A percentile compares a stretch with the other conserved stretches of the same genome.
Evolutionary conservation across 1,139 yeast species (phyloP).

Genomic region (Suhomyces bokatorum): DNA sequence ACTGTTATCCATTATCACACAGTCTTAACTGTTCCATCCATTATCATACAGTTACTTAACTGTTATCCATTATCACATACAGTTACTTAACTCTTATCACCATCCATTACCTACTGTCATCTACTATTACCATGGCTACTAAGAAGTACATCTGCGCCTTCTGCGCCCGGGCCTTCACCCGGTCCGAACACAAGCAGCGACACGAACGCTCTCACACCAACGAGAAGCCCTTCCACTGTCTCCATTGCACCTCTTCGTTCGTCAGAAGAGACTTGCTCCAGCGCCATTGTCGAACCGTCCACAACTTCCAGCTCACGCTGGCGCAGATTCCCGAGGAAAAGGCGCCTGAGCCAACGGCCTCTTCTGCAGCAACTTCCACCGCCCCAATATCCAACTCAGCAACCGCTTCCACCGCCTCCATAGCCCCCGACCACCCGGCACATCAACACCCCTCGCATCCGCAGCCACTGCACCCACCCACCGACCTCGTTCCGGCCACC

Average conservation of each 20-base stretch:
- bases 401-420: too few species aligned
- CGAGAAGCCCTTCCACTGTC: conserved; percentile 78
- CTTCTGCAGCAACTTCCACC: neutral
- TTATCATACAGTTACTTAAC: too few species aligned
- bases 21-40: too few species aligned
- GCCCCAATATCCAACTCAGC: too few species aligned
- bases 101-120: too few species aligned
- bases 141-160: conserved; percentile 75
- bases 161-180: conserved; percentile 77
- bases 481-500: neutral
- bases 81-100: too few species aligned
- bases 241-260: conserved; percentile 68
- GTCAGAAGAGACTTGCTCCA: conserved; percentile 75
- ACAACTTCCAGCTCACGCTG: conserved; percentile 36
- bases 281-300: conserved; percentile 79
- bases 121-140: conserved; percentile 32
- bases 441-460: neutral
- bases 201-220: conserved; percentile 85
- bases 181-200: conserved; percentile 79
- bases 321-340: conserved; percentile 8
- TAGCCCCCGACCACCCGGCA: too few species aligned
- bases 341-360: neutral
- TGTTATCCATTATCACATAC: too few species aligned
- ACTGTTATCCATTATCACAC: too few species aligned
- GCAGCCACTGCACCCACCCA: neutral